Conservation (phyloP, 371 early-diverging fungal genomes). For the Lichtheimia hyalospora region DNA sequence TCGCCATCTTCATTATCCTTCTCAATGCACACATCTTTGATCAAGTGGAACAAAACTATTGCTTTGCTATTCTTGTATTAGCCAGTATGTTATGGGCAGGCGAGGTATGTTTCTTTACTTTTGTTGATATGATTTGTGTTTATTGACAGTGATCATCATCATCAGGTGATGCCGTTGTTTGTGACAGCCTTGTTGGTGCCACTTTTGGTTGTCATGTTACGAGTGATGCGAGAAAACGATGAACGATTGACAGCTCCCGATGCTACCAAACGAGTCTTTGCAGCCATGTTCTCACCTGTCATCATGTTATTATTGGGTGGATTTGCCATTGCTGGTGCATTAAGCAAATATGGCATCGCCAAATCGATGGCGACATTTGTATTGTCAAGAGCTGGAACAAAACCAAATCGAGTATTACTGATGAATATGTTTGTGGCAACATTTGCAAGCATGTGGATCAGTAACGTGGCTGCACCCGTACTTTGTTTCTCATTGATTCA, state of each 20-base stretch:
- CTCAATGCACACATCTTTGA: constrained; percentile 57
- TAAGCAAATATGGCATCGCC: constrained; percentile 90
- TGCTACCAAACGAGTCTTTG: constrained; percentile 72
- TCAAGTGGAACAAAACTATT: constrained; percentile 69
- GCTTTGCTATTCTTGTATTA: constrained; percentile 88
- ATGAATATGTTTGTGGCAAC: constrained; percentile 95
- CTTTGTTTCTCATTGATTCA: constrained; percentile 93
- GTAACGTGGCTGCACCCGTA: constrained; percentile 97
- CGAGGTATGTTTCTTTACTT: constrained; percentile 60
- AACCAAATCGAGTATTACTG: constrained; percentile 80
- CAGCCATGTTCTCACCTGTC: constrained; percentile 81
- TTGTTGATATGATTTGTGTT: neutral
- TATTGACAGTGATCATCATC: neutral
- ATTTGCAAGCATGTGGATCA: constrained; percentile 96
- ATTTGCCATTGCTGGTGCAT: constrained; percentile 78
- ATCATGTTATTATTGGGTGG: constrained; percentile 85
- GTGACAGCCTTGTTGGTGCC: constrained; percentile 92
- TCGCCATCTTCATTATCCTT: constrained; percentile 55
- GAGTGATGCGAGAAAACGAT: constrained; percentile 75
- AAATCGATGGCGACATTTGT: constrained; percentile 87
- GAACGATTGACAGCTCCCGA: constrained; percentile 52
- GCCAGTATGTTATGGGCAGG: constrained; percentile 93
- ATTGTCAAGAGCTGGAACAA: constrained; percentile 86
- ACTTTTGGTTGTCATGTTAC: constrained; percentile 78
- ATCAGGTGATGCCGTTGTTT: constrained; percentile 89